Evolutionary conservation across 192 early-diverging fungal genomes (phyloP).

Genomic region (Chytriomyces sp.): DNA sequence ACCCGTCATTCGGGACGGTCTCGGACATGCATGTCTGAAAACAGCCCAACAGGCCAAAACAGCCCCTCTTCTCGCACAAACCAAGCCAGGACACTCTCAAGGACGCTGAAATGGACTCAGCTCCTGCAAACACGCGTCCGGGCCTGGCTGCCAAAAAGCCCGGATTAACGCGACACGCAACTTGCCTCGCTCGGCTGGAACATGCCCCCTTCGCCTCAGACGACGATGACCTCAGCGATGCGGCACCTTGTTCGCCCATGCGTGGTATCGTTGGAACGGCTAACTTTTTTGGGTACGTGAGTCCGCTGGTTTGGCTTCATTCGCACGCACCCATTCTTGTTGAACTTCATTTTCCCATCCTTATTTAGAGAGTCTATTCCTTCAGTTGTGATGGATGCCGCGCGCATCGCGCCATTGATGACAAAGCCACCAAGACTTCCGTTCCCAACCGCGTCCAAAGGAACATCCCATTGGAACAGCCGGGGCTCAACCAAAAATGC

Average conservation of each 20-base stretch:
- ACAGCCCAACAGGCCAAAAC: background rate
- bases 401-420: background rate
- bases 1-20: no score
- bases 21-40: background rate
- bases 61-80: background rate
- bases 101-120: no score
- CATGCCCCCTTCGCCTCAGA: background rate
- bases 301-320: background rate
- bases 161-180: slow-evolving; percentile 58
- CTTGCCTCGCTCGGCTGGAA: slow-evolving; percentile 11
- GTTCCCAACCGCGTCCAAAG: background rate
- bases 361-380: no score
- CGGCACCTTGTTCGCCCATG: background rate
- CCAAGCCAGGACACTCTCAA: no score
- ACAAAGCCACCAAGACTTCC: slow-evolving; percentile 7
- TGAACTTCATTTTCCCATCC: no score
- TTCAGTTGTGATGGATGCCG: no score
- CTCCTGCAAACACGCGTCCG: no score
- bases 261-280: background rate
- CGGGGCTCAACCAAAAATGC: no score
- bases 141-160: no score
- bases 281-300: background rate
- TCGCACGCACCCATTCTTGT: background rate
- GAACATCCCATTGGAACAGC: background rate
- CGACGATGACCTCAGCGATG: background rate